These are phyloP conservation scores for Inga laurina DNA, from an alignment of 306 rosid species.

Conservation along the genomic window DNA sequence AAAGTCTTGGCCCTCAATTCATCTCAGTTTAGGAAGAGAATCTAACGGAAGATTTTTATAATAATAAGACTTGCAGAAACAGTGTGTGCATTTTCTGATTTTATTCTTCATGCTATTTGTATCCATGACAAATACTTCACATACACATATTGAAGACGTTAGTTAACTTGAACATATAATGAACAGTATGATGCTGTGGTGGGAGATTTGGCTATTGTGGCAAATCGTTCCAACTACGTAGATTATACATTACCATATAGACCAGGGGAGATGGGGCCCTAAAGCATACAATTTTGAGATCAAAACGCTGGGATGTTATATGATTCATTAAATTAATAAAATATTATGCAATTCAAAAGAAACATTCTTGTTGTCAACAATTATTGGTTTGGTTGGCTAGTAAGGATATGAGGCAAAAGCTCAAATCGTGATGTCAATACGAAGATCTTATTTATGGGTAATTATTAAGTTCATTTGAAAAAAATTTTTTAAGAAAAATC, in stretches of 20 bases:
- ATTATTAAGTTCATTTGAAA: no score
- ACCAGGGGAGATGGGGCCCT: background rate
- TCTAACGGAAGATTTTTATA: background rate
- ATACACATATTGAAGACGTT: background rate
- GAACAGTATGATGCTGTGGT: background rate
- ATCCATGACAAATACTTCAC: background rate
- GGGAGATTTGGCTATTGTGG: background rate
- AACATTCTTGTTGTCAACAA: no score
- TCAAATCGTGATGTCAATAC: no score
- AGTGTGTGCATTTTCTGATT: background rate
- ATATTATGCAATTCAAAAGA: no score
- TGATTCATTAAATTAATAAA: no score
- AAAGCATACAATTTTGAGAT: no score
- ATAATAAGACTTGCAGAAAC: background rate
- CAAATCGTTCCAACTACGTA: background rate
- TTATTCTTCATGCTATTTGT: background rate
- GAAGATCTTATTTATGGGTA: no score
- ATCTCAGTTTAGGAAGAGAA: background rate
- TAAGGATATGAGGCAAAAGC: no score
- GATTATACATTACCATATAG: background rate
- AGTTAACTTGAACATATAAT: background rate
- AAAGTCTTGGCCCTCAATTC: background rate
- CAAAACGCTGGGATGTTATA: no score
- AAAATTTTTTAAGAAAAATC: no score
- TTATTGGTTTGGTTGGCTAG: no score